Evolutionary conservation across 805 yeast species (phyloP), one percentile per base, ranked within the genome.

Genomic region (Metschnikowia peoriensis): DNA sequence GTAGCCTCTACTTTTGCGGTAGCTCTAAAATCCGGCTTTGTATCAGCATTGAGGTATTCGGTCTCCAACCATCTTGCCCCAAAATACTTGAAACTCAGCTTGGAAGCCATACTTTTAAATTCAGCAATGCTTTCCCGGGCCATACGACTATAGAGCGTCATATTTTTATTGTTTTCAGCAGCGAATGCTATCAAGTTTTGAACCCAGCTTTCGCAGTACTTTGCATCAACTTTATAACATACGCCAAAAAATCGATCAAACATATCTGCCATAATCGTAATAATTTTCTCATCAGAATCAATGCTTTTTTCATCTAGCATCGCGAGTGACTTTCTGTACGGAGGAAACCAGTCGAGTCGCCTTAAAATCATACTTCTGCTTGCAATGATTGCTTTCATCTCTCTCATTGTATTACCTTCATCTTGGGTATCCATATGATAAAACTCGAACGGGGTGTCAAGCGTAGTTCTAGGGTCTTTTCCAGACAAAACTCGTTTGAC

Each of bases 241-340:
- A 45, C 44, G 0, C 56, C 60, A 34, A 56, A 56, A 38, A 51
- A 58, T 9, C 60, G 56, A 43, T 56, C 58, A 17, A 54, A 56
- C n/a, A 49, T 32, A 27, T 45, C 53, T 7, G 58, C 57, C 53
- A 52, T 38, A 6, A 40, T 17, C 12, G 37, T 22, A 4, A 54
- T 29, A 7, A 52, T 40, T 9, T 49, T 47, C 39, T 50, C 52
- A 11, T 46, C 45, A 14, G 46, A 46, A 28, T 52, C 55, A 22
- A 39, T 42, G 14, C 42, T 38, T 6, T 38, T 17, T 10, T 41
- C 47, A 5, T 44, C 41, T 8, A 56, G 47, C 29, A n/a, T 44
- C 14, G 38, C 44, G 7, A 58, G 49, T 5, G 57, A 46, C 16
- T 40, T 38, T n/a, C 49, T 45, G 45, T 54, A 54, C 22, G 55